phyloP scores from a whole-genome alignment of 164 flowering plant species.

The Cinnamomum micranthum region DNA sequence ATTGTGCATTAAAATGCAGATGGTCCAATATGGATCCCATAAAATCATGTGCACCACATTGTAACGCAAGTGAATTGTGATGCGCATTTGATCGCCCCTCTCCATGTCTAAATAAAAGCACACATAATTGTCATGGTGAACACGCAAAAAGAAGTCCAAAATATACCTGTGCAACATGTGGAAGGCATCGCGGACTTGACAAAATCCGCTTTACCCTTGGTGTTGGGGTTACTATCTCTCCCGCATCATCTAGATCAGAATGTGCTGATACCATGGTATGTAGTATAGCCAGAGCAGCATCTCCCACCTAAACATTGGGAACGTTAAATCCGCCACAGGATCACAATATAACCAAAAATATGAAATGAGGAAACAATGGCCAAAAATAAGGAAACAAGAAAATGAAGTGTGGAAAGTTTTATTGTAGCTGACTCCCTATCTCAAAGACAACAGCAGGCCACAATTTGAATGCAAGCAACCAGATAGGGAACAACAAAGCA shows the following conservation, averaged over 20 bases:
- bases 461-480: neutral
- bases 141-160: neutral
- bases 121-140: neutral
- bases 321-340: neutral
- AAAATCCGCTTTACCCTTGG: conserved; percentile 94
- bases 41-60: neutral
- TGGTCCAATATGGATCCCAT: neutral
- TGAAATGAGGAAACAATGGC: neutral
- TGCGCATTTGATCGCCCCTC: neutral
- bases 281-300: conserved; percentile 78
- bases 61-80: neutral
- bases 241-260: conserved; percentile 99
- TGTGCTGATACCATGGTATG: conserved; percentile 98
- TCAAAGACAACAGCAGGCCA: neutral
- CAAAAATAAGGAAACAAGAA: no score
- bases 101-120: neutral
- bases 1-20: neutral
- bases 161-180: conserved; percentile 93
- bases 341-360: no score
- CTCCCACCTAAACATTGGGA: conserved; percentile 66
- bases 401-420: no score
- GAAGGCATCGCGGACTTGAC: conserved; percentile 96
- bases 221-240: conserved; percentile 98
- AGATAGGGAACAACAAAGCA: neutral
- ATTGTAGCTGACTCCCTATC: no score